Base-by-base conservation (phyloP, 2,329 filamentous ascomycete species). In the Alternaria arborescens region DNA sequence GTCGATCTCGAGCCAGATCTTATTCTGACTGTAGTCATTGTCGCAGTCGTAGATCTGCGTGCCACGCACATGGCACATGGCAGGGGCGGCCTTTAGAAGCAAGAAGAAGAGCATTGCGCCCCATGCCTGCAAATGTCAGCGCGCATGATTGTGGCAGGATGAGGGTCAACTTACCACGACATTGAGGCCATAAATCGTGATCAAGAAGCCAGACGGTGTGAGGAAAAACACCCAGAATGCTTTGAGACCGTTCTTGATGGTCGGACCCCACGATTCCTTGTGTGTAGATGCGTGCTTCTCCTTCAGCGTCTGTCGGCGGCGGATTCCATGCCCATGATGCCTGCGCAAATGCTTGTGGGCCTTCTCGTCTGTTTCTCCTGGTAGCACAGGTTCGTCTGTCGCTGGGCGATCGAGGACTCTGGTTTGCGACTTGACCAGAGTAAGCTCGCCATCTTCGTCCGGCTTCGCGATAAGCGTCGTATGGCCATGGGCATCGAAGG, bases 91-190 rank as follows among this genome's bases (percentile, higher is more conserved):
- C 70, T 92, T 91, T 81, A 89, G 90, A 30, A 96, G 87, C 2
- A 97, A 82, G 28, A 97, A 82, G 79, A 97, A 96, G 40, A 96
- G 84, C 93, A 96, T 96, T 58, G 90, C 92, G 55, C 93, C 93
- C 92, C 93, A 97, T 0, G 91, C 93, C 65, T 68, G 26, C 3
- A 4, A 8, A 16, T 12, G 46, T 54, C 26, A 58, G 46, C 26
- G 1, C 7, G 10, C 8, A 3, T 7, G 5, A 11, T 18, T 0
- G 2, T 10, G 1, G 8, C 12, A 10, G 44, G 44, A 3, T 1
- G 3, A 1, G 28, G 1, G 52, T 1, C 2, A 16, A 54, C 60
- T 26, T 57, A 68, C 66, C 8, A 97, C 87, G 22, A 97, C 85
- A 66, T 94, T 94, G 58, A 95, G 84, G 11, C 90, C 88, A 77